These are phyloP conservation scores for Cymodocea nodosa DNA, from an alignment of 116 monocot genomes.

Conservation along the genomic window DNA sequence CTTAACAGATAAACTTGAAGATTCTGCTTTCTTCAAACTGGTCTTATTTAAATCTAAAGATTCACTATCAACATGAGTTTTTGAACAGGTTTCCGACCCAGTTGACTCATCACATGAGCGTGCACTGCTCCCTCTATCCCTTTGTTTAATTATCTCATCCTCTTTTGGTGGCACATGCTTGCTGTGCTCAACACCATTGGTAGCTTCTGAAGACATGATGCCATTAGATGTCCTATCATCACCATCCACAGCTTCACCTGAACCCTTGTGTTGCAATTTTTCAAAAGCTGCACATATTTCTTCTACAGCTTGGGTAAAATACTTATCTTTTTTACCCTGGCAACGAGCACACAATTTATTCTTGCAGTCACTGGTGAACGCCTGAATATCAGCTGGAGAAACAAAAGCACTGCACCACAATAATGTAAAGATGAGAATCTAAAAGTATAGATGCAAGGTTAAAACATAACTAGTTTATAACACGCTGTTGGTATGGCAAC, in stretches of 20 bases:
- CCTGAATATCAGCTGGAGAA: slow-evolving; percentile 74
- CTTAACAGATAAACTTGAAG: slow-evolving; percentile 14
- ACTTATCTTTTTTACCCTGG: slow-evolving; percentile 53
- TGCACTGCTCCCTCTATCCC: slow-evolving; percentile 11
- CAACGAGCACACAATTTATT: slow-evolving; percentile 49
- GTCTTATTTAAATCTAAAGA: slow-evolving; percentile 3
- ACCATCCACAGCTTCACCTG: slow-evolving; percentile 13
- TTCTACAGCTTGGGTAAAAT: slow-evolving; percentile 71
- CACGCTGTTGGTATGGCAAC: too few species aligned
- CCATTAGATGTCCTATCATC: slow-evolving; percentile 2
- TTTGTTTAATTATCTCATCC: slow-evolving; percentile 11
- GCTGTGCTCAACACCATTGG: slow-evolving; percentile 12
- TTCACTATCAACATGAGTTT: slow-evolving; percentile 3
- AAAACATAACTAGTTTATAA: too few species aligned
- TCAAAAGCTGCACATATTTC: slow-evolving; percentile 84
- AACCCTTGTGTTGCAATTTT: slow-evolving; percentile 18
- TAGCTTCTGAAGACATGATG: slow-evolving; percentile 10
- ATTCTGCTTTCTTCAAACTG: neutral
- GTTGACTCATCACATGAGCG: slow-evolving; percentile 20
- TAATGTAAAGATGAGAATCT: neutral
- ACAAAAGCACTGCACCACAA: slow-evolving; percentile 76
- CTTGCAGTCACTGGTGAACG: slow-evolving; percentile 71
- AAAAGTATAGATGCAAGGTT: neutral
- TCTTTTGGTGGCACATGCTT: slow-evolving; percentile 12
- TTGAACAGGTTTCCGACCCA: slow-evolving; percentile 14